These are phyloP conservation scores for Pelargonium cotyledonis DNA, from an alignment of 441 rosid genomes.

Conservation along the genomic window DNA sequence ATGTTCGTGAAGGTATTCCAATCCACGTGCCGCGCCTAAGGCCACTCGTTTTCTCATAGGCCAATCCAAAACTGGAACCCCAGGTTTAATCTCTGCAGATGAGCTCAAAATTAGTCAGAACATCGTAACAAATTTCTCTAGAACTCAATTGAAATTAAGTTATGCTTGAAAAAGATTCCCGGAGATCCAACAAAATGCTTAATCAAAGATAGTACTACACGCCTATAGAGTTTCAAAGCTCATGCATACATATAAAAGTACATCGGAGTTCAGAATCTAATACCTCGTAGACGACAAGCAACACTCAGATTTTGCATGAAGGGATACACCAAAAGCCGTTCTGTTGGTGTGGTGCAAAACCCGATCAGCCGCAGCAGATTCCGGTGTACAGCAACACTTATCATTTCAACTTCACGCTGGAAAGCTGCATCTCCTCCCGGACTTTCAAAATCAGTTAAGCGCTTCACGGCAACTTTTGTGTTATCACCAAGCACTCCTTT, in stretches of 20 bases:
- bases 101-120: neutral
- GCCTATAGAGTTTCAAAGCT: too few relatives aligned
- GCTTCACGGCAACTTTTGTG: conserved; percentile 73
- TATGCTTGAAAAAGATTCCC: neutral
- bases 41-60: conserved; percentile 72
- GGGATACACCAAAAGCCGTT: conserved; percentile 82
- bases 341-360: conserved; percentile 68
- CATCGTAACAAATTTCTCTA: neutral
- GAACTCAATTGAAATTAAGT: neutral
- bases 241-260: too few relatives aligned
- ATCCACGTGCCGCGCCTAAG: conserved; percentile 82
- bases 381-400: conserved; percentile 88
- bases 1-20: conserved; percentile 84
- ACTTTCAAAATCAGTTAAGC: conserved; percentile 77
- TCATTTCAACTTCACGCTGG: conserved; percentile 96
- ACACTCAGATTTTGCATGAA: conserved; percentile 94
- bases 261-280: neutral
- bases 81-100: conserved; percentile 27
- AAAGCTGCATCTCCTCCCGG: conserved; percentile 82
- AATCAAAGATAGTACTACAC: too few relatives aligned
- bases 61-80: conserved; percentile 76
- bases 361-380: conserved; percentile 82
- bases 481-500: conserved; percentile 83
- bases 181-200: too few relatives aligned
- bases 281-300: conserved; percentile 83